Base-by-base conservation (phyloP, 192 early-diverging fungal genomes). In the Coemansia sp. region DNA sequence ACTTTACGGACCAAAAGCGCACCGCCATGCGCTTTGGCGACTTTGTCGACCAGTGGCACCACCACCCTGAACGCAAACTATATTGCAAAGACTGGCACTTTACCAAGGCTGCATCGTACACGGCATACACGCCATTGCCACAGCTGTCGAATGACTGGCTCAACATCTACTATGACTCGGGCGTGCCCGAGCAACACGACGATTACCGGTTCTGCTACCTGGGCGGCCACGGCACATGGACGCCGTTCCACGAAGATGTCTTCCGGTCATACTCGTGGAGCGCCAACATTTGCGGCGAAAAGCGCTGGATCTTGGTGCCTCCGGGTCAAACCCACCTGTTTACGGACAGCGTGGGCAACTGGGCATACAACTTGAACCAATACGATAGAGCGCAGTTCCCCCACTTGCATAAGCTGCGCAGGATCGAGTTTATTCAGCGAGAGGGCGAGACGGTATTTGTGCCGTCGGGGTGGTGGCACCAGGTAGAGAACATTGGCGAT, bases 21-120 rank as follows among this genome's bases (percentile, higher is more conserved):
- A 69, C 59, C 2, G 50, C 53, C 3, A 86, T 89, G 84, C 58
- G 55, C 15, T 68, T 89, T 15, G 37, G 46, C 23, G 79, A 75
- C 7, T 89, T 87, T 54, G 36, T 85, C 21, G 72, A 71, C 5
- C 60, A 66, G 36, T 87, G 85, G 85, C 60, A 52, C 12, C 7
- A 18, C 5, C 17, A 16, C 14, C 56, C 51, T 11, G 40, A 53
- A 12, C 28, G 34, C 2, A 39, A 43, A 21, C 36, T 76, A 28
- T 90, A 90, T 57, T 73, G 85, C 36, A 90, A 90, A 54, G 88
- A 90, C 56, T 90, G 84, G 77, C 88, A 90, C 45, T 84, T 87
- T 73, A 66, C 51, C 8, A 34, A 34, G 20, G 21, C 44, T 11
- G n/a, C n/a, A 39, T 39, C 37, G 12, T 59, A 52, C 46, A 7